Evolutionary conservation across 805 yeast species (phyloP).

Genomic region (Ogataea pini): DNA sequence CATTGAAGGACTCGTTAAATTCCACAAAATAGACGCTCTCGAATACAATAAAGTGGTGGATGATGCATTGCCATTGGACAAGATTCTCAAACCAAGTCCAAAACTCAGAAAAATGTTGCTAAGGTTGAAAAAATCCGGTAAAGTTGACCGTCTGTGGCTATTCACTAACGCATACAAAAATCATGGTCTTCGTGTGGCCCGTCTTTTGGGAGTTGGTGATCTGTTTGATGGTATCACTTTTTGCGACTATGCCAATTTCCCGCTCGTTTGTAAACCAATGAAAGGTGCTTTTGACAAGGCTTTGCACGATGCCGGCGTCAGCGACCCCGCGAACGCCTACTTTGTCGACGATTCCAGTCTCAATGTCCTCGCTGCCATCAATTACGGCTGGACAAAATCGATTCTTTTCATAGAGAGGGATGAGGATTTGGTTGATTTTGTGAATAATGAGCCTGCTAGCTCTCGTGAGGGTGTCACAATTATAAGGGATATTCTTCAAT

Average conservation of each 20-base stretch:
- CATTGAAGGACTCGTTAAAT: constrained; percentile 78
- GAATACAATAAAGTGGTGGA: constrained; percentile 88
- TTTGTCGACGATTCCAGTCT: constrained; percentile 87
- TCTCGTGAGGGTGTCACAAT: constrained; percentile 45
- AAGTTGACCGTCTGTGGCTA: constrained; percentile 79
- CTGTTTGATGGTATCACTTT: constrained; percentile 90
- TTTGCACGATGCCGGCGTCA: constrained; percentile 62
- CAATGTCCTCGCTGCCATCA: constrained; percentile 72
- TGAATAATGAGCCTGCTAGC: constrained; percentile 36
- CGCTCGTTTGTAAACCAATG: constrained; percentile 90
- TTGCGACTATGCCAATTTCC: constrained; percentile 77
- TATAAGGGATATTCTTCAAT: constrained; percentile 58
- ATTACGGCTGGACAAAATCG: constrained; percentile 70
- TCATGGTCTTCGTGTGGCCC: constrained; percentile 81
- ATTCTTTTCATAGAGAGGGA: constrained; percentile 76
- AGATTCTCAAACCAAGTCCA: constrained; percentile 66
- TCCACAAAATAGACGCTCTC: constrained; percentile 77
- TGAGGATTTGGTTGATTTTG: constrained; percentile 46
- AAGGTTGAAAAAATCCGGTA: constrained; percentile 43
- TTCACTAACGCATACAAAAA: constrained; percentile 92
- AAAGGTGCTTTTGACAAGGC: constrained; percentile 62
- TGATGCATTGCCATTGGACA: constrained; percentile 85
- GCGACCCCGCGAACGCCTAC: constrained; percentile 51
- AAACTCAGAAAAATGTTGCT: constrained; percentile 54
- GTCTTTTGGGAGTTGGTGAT: constrained; percentile 85